Evolutionary conservation across 805 yeast species (phyloP).

Genomic region (Hanseniaspora lachancei): DNA sequence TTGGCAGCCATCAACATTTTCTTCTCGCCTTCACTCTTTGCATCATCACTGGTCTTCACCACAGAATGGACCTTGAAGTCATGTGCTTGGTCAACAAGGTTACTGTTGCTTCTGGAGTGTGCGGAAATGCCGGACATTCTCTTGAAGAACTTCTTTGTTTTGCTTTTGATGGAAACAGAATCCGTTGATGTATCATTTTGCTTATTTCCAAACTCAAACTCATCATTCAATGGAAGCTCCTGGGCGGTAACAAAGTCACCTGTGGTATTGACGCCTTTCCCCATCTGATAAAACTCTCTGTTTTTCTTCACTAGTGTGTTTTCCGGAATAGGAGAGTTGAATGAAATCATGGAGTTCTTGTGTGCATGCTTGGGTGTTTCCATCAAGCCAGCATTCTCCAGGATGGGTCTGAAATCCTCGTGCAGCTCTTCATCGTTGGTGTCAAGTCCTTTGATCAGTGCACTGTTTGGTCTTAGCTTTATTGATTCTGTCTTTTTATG

Average conservation of each 20-base stretch:
- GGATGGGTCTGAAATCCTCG: neutral
- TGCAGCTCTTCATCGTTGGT: neutral
- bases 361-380: neutral
- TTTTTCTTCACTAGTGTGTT: constrained; percentile 15
- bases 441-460: constrained; percentile 4
- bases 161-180: neutral
- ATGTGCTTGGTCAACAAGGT: neutral
- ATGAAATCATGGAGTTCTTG: constrained; percentile 16
- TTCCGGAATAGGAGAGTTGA: constrained; percentile 21
- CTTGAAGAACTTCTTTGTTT: constrained; percentile 12
- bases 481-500: constrained; percentile 10
- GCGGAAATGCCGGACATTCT: constrained; percentile 8
- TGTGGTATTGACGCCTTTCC: constrained; percentile 22
- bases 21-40: neutral
- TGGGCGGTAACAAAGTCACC: constrained; percentile 23
- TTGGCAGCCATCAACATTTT: neutral
- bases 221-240: constrained; percentile 17
- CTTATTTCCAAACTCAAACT: neutral
- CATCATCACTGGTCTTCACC: neutral
- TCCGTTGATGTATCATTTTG: neutral
- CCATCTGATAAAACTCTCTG: constrained; percentile 18
- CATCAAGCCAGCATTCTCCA: neutral
- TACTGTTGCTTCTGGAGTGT: constrained; percentile 3
- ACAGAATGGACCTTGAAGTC: constrained; percentile 9
- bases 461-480: constrained; percentile 11